Evolutionary conservation across 441 rosid genomes (phyloP), one percentile per base, ranked within the genome.

Genomic region (Gossypium laxum): DNA sequence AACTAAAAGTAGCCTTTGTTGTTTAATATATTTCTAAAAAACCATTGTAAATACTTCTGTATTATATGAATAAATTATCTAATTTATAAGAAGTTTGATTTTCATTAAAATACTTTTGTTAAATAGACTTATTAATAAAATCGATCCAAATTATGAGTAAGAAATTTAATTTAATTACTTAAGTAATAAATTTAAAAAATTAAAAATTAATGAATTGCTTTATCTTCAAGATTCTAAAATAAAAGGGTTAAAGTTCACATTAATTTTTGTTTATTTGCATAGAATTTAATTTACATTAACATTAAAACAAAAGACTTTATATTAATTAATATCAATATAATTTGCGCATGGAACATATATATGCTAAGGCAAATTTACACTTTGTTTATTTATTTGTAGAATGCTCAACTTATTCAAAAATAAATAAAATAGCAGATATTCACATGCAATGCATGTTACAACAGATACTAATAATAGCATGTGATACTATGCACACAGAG

Each of bases 401-500:
- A 21, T 21, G 14, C 24, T 55, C 28, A 21, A 55, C 28, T 55
- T 19, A 55, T 55, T 55, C 28, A 55, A 55, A 55, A 55, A 55
- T 19, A 10, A 55, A 48, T 14, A 48, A 55, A 55, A 55, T 55
- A 55, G 24, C 60, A 55, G 5, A 55, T 55, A 55, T 55, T 55
- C 60, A 19, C 60, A 10, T 55, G 30, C 19, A 18, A 15, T 18
- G 18, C 55, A 50, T 15, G 8, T 50, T 17, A 50, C 22, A 50
- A 55, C 30, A 55, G 24, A 55, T 8, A 19, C 26, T 19, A 55
- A 55, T 55, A 55, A 18, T 55, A 55, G 21, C n/a, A 70, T 28
- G 67, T 67, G n/a, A 57, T 17, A 58, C 58, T 59, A 61, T 58
- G 64, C 12, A 58, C 47, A 68, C 47, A 38, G 34, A 34, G 38